Percentiles rank a stretch among this genome's conserved stretches.
Conservation (phyloP, 352 stramenopile genomes). For the Pelagophyceae sp. region DNA sequence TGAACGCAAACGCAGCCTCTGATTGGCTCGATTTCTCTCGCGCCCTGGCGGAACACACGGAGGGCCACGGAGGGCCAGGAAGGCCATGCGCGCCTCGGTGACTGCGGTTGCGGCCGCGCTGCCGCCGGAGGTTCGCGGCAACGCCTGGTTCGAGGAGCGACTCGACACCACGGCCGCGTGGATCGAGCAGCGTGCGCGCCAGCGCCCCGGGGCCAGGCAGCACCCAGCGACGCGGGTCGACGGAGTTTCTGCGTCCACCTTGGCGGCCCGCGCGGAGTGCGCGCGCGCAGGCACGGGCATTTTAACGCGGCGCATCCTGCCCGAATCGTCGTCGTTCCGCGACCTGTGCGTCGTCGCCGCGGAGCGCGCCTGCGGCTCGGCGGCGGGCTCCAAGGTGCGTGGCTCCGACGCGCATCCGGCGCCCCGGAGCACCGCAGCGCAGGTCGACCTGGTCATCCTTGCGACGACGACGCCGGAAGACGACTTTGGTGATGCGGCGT, state of each 20-base stretch:
- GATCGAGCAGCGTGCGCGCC: background rate
- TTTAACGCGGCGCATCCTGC: background rate
- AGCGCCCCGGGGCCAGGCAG: too few relatives aligned
- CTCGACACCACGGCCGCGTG: conserved; percentile 1
- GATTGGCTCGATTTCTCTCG: too few relatives aligned
- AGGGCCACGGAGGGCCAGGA: too few relatives aligned
- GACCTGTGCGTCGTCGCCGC: background rate
- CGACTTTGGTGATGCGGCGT: conserved; percentile 1
- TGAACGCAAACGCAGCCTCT: too few relatives aligned
- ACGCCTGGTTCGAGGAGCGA: background rate
- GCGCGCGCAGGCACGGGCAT: conserved; percentile 1
- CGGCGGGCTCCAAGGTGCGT: background rate
- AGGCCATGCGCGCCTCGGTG: too few relatives aligned
- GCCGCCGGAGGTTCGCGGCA: background rate
- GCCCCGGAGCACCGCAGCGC: background rate
- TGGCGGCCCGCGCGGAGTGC: too few relatives aligned
- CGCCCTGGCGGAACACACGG: too few relatives aligned
- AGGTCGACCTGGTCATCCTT: background rate
- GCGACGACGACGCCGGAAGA: conserved; percentile 4
- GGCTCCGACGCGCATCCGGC: too few relatives aligned
- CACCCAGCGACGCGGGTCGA: too few relatives aligned
- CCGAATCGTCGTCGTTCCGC: background rate
- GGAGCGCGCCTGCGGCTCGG: background rate
- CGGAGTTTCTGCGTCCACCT: too few relatives aligned
- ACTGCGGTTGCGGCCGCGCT: background rate